Evolutionary conservation across 2,329 filamentous ascomycete genomes (phyloP).

Genomic region (Ceratocystis cubensis): DNA sequence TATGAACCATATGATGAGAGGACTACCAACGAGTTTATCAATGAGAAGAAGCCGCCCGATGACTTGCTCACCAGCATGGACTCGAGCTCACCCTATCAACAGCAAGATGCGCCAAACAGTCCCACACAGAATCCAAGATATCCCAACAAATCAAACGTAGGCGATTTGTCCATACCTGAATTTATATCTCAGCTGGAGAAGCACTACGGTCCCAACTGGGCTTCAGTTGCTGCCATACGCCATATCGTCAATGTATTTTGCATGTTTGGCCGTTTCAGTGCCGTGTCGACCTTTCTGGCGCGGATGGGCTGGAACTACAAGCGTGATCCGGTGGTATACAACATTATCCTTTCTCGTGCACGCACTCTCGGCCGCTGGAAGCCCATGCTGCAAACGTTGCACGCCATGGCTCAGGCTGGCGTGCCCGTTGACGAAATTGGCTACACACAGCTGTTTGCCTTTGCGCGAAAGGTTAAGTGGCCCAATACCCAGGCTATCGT

Average conservation of each 20-base stretch:
- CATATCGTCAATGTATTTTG: conserved; percentile 34
- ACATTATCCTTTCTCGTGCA: conserved; percentile 17
- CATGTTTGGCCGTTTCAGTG: conserved; percentile 27
- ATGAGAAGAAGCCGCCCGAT: conserved; percentile 4
- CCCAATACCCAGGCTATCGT: conserved; percentile 27
- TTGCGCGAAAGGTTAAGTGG: conserved; percentile 7
- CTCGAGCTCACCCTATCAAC: neutral
- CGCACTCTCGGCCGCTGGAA: conserved; percentile 5
- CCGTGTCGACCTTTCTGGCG: neutral
- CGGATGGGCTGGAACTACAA: neutral
- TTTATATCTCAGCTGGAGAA: conserved; percentile 33
- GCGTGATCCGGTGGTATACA: conserved; percentile 15
- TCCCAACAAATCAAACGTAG: neutral
- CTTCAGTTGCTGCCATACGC: conserved; percentile 30
- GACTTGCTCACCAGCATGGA: neutral
- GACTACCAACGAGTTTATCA: neutral
- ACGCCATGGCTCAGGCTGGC: neutral
- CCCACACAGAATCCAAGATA: neutral
- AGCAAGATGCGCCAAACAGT: neutral
- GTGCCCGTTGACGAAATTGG: conserved; percentile 5
- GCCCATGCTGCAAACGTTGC: conserved; percentile 1
- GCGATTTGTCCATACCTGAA: neutral
- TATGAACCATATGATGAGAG: conserved; percentile 21
- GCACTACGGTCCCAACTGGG: conserved; percentile 38
- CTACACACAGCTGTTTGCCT: conserved; percentile 14